These are phyloP conservation scores for Naegleria fowleri DNA, from an alignment of 208 protist species.

Conservation along the genomic window DNA sequence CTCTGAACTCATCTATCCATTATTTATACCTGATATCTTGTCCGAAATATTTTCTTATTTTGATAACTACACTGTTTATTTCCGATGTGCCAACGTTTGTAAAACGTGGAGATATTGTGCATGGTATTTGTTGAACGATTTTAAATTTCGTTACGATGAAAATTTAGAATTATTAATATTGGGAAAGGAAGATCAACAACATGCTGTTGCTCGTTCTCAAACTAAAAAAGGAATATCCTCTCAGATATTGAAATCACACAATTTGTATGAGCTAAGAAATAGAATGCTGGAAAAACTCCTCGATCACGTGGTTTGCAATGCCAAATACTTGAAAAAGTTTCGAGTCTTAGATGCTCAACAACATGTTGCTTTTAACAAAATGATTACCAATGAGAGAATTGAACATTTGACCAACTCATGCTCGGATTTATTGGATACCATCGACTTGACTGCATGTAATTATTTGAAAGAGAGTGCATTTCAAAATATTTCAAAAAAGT, in stretches of 20 bases:
- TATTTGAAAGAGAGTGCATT: background rate
- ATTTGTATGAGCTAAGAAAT: too few species aligned
- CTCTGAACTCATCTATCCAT: background rate
- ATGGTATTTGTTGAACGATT: background rate
- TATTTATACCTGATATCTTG: background rate
- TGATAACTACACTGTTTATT: background rate
- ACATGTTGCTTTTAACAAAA: background rate
- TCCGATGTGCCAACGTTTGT: background rate
- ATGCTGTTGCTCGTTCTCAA: background rate
- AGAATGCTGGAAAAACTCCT: background rate
- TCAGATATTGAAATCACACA: background rate
- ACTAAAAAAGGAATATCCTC: background rate
- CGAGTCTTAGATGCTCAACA: background rate
- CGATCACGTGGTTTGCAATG: background rate
- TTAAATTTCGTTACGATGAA: background rate
- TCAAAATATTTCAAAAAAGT: background rate
- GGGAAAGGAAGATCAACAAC: background rate
- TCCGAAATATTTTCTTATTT: background rate
- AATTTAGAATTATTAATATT: background rate
- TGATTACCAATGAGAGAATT: background rate
- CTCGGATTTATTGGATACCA: background rate
- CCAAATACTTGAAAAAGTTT: background rate
- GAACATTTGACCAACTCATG: background rate
- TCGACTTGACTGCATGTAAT: background rate
- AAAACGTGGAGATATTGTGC: background rate